Conservation (phyloP, 768 basidiomycete genomes). For the Phlegmacium glaucopus region DNA sequence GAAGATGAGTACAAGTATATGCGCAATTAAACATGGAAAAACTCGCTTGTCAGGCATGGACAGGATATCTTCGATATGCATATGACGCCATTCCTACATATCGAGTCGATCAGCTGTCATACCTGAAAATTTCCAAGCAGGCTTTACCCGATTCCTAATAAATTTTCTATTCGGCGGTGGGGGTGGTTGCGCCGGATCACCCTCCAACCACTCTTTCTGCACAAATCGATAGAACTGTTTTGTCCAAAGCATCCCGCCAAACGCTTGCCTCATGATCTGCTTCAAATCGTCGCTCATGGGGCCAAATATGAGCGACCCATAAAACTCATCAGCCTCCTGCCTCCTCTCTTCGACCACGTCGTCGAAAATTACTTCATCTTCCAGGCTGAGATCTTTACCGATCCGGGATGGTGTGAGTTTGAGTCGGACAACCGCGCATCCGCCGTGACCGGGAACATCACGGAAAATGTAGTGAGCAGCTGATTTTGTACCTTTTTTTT, state of each 20-base stretch:
- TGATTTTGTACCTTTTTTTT: conserved; percentile 84
- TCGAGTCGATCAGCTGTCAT: not conserved
- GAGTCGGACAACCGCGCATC: conserved; percentile 91
- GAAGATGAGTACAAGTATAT: conserved; percentile 3
- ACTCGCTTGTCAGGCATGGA: conserved; percentile 98
- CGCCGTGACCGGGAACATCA: conserved; percentile 86
- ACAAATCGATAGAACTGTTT: conserved; percentile 98
- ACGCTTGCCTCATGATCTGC: conserved; percentile 95
- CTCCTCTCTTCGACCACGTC: conserved; percentile 85
- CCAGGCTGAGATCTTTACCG: conserved; percentile 73
- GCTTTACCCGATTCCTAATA: conserved; percentile 74
- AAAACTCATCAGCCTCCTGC: conserved; percentile 96
- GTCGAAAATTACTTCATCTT: conserved; percentile 89
- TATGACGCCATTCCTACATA: conserved; percentile 86
- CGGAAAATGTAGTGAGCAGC: conserved; percentile 89
- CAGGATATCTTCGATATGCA: conserved; percentile 92
- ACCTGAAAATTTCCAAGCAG: not conserved
- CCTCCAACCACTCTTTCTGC: conserved; percentile 94
- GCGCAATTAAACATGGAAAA: not conserved
- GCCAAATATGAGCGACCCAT: conserved; percentile 73
- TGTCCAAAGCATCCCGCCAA: conserved; percentile 97
- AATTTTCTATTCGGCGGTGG: conserved; percentile 88
- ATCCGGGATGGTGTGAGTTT: conserved; percentile 81
- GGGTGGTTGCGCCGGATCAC: conserved; percentile 92
- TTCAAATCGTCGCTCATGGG: conserved; percentile 89